A percentile compares a stretch with the other conserved stretches of the same genome.
These are phyloP conservation scores for Acer yangbiense DNA, from an alignment of 345 rosid genomes.

Conservation along the genomic window DNA sequence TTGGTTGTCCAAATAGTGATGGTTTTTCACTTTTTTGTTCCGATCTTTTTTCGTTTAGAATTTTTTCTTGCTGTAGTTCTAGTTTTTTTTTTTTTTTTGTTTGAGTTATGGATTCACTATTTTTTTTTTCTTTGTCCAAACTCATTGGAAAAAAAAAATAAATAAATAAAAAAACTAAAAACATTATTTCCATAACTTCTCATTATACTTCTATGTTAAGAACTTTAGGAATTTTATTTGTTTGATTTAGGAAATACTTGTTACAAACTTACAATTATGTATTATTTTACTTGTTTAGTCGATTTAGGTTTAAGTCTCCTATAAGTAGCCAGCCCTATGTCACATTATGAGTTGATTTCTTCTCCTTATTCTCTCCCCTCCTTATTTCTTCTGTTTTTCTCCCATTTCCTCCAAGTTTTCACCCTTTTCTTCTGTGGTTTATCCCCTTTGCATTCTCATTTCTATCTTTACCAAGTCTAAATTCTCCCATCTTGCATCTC, in stretches of 20 bases:
- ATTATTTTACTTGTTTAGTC: neutral
- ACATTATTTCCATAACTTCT: no score
- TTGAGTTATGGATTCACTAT: no score
- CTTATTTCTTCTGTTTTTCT: neutral
- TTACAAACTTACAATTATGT: neutral
- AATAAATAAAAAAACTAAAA: no score
- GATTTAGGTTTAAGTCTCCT: neutral
- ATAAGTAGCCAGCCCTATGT: neutral
- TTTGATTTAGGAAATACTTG: neutral
- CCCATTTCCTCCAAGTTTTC: neutral
- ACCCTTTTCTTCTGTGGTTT: neutral
- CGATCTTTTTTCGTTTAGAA: no score
- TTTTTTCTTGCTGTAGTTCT: no score
- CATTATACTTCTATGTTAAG: neutral
- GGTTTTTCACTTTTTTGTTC: no score
- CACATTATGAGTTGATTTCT: neutral
- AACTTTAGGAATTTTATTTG: no score
- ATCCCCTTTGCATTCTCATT: no score
- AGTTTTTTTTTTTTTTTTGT: no score
- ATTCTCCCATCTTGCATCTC: neutral
- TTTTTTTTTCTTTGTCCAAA: no score
- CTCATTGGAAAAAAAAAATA: no score
- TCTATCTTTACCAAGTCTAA: neutral
- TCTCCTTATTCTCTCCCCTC: neutral
- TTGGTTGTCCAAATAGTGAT: no score